phyloP scores from a whole-genome alignment of 177 flowering plant species.

The Telopea speciosissima region DNA sequence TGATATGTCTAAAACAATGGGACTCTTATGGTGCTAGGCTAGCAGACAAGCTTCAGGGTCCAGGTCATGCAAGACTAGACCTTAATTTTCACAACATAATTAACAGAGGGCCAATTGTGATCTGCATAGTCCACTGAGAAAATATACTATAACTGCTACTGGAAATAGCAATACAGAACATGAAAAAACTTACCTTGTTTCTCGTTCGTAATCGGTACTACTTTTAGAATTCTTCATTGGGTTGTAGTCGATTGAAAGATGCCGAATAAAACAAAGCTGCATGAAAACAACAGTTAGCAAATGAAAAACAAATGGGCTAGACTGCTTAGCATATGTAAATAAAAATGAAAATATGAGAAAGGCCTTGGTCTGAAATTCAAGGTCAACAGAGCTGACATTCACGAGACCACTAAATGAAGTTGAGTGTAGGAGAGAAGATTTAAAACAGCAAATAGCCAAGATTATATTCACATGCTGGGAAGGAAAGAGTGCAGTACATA shows the following conservation, averaged over 20 bases:
- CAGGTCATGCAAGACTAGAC: background rate
- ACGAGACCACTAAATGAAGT: background rate
- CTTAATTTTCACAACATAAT: background rate
- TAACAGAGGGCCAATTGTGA: background rate
- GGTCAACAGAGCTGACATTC: background rate
- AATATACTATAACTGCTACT: background rate
- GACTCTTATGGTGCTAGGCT: background rate
- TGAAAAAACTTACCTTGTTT: slow-evolving; percentile 12
- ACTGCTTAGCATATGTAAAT: background rate
- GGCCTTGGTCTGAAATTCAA: background rate
- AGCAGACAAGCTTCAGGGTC: background rate
- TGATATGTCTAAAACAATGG: background rate
- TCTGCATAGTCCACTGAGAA: background rate
- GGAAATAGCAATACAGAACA: background rate
- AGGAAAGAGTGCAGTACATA: too few relatives aligned
- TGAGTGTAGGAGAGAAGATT: background rate
- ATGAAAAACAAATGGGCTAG: too few relatives aligned
- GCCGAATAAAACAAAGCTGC: slow-evolving; percentile 49
- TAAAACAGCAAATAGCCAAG: too few relatives aligned
- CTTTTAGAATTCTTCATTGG: slow-evolving; percentile 20
- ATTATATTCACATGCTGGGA: too few relatives aligned
- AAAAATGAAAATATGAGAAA: slow-evolving; percentile 6
- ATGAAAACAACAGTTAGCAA: background rate
- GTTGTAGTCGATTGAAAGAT: slow-evolving; percentile 24
- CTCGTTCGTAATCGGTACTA: slow-evolving; percentile 7